A percentile compares a stretch with the other conserved stretches of the same genome.
Conservation (phyloP, 768 basidiomycete genomes). For the Mycena sanguinolenta region DNA sequence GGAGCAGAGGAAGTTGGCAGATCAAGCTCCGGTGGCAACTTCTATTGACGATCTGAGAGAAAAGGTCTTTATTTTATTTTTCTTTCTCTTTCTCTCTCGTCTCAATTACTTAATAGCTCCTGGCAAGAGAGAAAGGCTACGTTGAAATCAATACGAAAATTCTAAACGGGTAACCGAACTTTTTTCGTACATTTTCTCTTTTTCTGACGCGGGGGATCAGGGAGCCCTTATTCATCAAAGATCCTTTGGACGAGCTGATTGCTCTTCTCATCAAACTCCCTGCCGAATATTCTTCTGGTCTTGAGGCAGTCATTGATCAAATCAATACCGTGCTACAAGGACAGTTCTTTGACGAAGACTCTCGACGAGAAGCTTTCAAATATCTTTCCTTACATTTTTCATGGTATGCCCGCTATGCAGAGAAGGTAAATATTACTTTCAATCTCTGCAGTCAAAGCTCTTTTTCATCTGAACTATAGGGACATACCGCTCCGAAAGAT, state of each 20-base stretch:
- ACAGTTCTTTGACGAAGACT: not conserved
- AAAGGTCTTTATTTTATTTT: not conserved
- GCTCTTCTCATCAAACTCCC: not conserved
- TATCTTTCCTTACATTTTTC: not conserved
- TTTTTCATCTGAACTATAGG: not conserved
- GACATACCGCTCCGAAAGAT: not conserved
- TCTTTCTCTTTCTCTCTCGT: too few species aligned
- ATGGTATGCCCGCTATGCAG: not conserved
- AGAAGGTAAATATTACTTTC: not conserved
- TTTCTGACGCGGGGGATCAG: not conserved
- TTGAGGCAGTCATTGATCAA: not conserved
- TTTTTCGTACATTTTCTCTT: not conserved
- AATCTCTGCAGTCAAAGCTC: too few species aligned
- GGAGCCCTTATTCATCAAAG: not conserved
- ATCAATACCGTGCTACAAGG: not conserved
- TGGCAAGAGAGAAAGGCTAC: not conserved
- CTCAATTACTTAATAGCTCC: too few species aligned
- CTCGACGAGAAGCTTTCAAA: not conserved
- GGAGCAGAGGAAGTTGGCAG: not conserved
- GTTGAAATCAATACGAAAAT: not conserved
- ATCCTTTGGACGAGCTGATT: not conserved
- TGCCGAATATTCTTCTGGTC: too few species aligned
- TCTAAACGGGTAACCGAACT: not conserved
- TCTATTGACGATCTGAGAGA: not conserved
- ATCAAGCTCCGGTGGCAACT: not conserved